phyloP scores from a whole-genome alignment of 2,329 filamentous ascomycete species.

The Diaporthe amygdali region DNA sequence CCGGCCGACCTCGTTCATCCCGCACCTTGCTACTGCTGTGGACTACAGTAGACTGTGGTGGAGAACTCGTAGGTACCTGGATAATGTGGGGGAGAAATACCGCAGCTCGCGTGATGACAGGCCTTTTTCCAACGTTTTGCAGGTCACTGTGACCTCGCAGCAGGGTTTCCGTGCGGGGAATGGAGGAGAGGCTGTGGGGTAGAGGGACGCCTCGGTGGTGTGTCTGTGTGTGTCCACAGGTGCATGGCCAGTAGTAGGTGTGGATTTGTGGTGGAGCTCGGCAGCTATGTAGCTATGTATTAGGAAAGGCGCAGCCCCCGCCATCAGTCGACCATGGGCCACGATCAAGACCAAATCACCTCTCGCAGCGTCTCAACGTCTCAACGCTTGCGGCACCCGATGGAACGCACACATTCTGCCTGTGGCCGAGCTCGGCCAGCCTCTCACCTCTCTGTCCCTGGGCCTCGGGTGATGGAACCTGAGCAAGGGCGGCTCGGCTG shows the following conservation, averaged over 20 bases:
- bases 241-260: conserved; percentile 1
- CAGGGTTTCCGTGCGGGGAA: conserved; percentile 8
- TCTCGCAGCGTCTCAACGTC: neutral
- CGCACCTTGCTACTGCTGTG: neutral
- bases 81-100: neutral
- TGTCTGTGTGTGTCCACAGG: too few species aligned
- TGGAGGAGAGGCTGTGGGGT: neutral
- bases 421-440: conserved; percentile 2
- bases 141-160: neutral
- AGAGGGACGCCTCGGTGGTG: neutral
- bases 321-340: neutral
- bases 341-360: neutral
- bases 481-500: neutral
- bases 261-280: conserved; percentile 1
- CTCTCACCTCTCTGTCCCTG: neutral
- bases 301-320: conserved; percentile 1
- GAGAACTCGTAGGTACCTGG: too few species aligned
- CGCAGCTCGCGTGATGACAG: neutral
- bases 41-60: too few species aligned
- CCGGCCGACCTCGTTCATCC: neutral
- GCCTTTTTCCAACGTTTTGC: neutral
- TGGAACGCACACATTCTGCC: neutral
- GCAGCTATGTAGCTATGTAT: neutral
- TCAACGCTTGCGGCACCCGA: neutral
- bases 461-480: neutral